phyloP scores from a whole-genome alignment of 768 basidiomycete species.

The Termitomyces sp. region DNA sequence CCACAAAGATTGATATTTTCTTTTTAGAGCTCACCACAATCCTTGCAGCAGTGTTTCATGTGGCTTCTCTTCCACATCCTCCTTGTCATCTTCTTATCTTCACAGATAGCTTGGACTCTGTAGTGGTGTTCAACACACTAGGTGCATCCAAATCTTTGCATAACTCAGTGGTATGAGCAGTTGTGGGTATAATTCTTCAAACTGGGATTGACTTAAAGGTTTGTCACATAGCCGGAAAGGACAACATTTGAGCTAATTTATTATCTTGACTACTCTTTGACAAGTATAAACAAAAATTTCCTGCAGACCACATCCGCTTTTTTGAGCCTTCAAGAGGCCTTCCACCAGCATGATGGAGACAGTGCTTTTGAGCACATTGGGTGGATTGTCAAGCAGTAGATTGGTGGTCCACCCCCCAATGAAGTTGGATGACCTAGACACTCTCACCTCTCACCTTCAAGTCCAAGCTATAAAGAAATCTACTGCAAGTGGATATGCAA shows the following conservation, averaged over 20 bases:
- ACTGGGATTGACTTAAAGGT: background rate
- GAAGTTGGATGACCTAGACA: background rate
- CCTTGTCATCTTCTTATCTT: slow-evolving; percentile 13
- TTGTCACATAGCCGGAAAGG: too few relatives aligned
- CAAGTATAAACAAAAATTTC: background rate
- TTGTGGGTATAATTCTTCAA: background rate
- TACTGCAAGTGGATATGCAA: background rate
- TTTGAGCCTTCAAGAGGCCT: background rate
- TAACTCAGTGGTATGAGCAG: background rate
- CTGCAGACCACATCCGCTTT: background rate
- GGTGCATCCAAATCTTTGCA: background rate
- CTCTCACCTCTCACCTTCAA: background rate
- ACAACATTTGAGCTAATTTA: too few relatives aligned
- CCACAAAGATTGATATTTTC: background rate
- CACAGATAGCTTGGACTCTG: background rate
- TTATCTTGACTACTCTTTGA: background rate
- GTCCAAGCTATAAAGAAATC: background rate
- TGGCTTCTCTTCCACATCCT: too few relatives aligned
- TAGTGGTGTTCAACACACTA: background rate
- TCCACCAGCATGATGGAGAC: too few relatives aligned
- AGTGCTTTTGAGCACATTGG: background rate
- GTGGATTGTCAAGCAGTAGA: background rate
- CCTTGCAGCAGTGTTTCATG: too few relatives aligned
- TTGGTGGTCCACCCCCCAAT: background rate
- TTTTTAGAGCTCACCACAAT: too few relatives aligned